A percentile compares a stretch with the other conserved stretches of the same genome.
Conservation (phyloP, 2,329 filamentous ascomycete species). For the Fusarium lateritium region DNA sequence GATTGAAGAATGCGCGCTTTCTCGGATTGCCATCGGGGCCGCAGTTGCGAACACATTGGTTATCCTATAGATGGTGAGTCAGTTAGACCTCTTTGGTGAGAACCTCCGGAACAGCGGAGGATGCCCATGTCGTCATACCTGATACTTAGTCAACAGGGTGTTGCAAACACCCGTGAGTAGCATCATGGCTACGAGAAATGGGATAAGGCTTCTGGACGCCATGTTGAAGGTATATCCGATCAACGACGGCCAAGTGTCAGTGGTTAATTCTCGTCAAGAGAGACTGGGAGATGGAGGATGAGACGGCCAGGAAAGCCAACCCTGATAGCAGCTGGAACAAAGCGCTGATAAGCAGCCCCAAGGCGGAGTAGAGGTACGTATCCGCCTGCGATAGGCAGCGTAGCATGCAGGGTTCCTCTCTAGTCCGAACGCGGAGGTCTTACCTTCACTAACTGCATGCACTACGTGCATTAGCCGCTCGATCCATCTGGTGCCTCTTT, state of each 20-base stretch:
- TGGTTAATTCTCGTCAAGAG: constrained; percentile 18
- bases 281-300: constrained; percentile 15
- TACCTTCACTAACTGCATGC: constrained; percentile 26
- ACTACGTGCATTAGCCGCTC: constrained; percentile 1
- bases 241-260: constrained; percentile 8
- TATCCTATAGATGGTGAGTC: constrained; percentile 72
- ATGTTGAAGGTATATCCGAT: constrained; percentile 62
- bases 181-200: constrained; percentile 95
- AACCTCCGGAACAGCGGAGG: constrained; percentile 3
- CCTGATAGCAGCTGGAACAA: constrained; percentile 35
- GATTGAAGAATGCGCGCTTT: constrained; percentile 84
- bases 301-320: constrained; percentile 6
- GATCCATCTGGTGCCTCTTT: constrained; percentile 5
- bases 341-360: constrained; percentile 44
- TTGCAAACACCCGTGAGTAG: constrained; percentile 96
- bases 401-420: constrained; percentile 24
- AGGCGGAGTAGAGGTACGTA: constrained; percentile 31
- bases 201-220: constrained; percentile 80
- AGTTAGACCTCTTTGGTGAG: constrained; percentile 1
- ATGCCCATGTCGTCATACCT: constrained; percentile 68
- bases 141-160: constrained; percentile 96
- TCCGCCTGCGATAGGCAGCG: neutral
- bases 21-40: constrained; percentile 73
- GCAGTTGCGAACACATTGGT: constrained; percentile 96
- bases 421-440: constrained; percentile 25